Evolutionary conservation across 805 yeast species (phyloP), one percentile per base, ranked within the genome.

Genomic region (Saccharomycopsis olivae): DNA sequence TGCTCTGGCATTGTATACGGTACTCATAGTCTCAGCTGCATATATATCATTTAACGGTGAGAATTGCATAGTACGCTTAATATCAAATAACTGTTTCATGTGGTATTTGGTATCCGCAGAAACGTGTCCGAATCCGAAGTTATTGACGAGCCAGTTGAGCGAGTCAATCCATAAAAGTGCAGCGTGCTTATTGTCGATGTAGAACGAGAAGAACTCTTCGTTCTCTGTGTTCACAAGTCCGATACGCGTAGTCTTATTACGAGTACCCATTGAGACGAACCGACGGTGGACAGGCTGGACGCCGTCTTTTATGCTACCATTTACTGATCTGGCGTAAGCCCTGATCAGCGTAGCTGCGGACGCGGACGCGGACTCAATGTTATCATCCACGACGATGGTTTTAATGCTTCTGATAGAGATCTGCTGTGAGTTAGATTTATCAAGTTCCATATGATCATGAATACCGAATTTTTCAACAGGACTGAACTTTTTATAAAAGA

Each of bases 51-150:
- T 31, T 15, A 41, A 29, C 11, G 36, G 38, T 4, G 34, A 25
- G 15, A 41, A 41, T 29, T 41, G 45, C 37, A 41, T 25, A 8
- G 37, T 23, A n/a, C 33, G 20, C 18, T 37, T 41, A 29, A 41
- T 36, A 23, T 38, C 41, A 24, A 41, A 41, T 14, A 41, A 33
- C 34, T 41, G 36, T 46, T 41, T 35, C 36, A 41, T 36, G 15
- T 37, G 45, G 13, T 8, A 17, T 21, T 33, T 30, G 15, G 41
- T 33, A 4, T 41, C 45, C n/a, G 10, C 14, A 17, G 45, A 29
- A 8, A 37, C 24, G 13, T 25, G 25, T 14, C 23, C 24, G 38
- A 41, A 41, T 3, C 21, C 27, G 33, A 41, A 41, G 11, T 36
- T 36, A 16, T 33, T 20, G 13, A 29, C 29, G 23, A 41, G 21